These are phyloP conservation scores for Candida railenensis DNA, from an alignment of 805 yeast genomes.

Conservation along the genomic window DNA sequence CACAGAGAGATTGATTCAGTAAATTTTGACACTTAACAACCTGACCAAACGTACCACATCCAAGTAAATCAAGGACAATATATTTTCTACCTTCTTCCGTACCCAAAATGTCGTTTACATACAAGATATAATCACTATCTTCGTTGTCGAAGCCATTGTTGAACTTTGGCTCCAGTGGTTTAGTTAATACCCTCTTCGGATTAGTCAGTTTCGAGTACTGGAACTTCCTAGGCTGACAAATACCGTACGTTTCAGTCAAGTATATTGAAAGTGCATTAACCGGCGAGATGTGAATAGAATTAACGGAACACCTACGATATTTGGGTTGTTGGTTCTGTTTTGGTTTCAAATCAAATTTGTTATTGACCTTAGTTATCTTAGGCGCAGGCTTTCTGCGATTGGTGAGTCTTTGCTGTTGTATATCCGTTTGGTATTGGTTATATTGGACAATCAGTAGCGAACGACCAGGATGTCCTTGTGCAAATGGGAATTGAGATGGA, in stretches of 20 bases:
- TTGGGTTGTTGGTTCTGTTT: conserved; percentile 60
- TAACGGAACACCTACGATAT: conserved; percentile 66
- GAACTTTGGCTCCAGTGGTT: conserved; percentile 79
- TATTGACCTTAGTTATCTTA: conserved; percentile 39
- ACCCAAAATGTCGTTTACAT: conserved; percentile 92
- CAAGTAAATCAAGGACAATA: conserved; percentile 84
- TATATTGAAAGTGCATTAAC: conserved; percentile 74
- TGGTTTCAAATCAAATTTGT: conserved; percentile 59
- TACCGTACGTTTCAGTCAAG: conserved; percentile 73
- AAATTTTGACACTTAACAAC: conserved; percentile 90
- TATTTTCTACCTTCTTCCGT: conserved; percentile 81
- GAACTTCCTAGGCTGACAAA: conserved; percentile 77
- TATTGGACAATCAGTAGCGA: conserved; percentile 35
- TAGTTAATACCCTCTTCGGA: conserved; percentile 89
- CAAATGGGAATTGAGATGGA: conserved; percentile 10
- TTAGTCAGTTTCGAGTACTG: conserved; percentile 80
- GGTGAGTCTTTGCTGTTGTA: conserved; percentile 21
- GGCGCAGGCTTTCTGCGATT: conserved; percentile 41
- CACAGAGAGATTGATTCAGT: conserved; percentile 80
- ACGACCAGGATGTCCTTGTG: conserved; percentile 17
- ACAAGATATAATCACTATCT: conserved; percentile 85
- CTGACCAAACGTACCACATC: conserved; percentile 98
- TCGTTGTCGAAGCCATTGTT: conserved; percentile 87
- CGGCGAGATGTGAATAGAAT: conserved; percentile 71
- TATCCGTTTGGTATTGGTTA: conserved; percentile 30